phyloP scores from a whole-genome alignment of 331 rosid species.

The Rosa hybrid region DNA sequence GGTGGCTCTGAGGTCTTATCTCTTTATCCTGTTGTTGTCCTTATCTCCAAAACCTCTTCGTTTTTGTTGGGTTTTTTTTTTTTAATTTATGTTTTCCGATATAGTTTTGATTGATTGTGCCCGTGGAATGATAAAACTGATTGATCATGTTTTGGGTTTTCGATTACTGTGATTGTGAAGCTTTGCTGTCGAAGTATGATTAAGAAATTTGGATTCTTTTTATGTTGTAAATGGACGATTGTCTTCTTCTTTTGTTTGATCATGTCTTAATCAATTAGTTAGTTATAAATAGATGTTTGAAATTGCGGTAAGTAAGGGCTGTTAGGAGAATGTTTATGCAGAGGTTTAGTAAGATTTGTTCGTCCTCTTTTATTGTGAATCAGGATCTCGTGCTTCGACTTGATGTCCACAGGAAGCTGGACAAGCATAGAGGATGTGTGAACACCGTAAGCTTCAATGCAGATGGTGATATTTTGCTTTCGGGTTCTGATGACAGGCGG shows the following conservation, averaged over 20 bases:
- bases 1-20: conserved; percentile 67
- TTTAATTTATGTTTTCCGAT: too few species aligned
- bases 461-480: conserved; percentile 65
- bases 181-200: too few species aligned
- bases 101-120: neutral
- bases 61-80: neutral
- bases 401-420: conserved; percentile 58
- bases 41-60: neutral
- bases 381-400: conserved; percentile 88
- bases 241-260: too few species aligned
- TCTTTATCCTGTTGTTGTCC: neutral
- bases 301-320: too few species aligned
- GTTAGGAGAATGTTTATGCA: too few species aligned
- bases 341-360: neutral
- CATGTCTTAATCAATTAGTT: neutral
- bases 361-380: conserved; percentile 2
- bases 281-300: too few species aligned
- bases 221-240: too few species aligned
- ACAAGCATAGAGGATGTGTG: conserved; percentile 79
- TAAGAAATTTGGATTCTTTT: too few species aligned
- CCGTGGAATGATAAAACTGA: too few species aligned
- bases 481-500: conserved; percentile 82
- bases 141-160: too few species aligned
- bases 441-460: conserved; percentile 81
- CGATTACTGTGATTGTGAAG: too few species aligned